Evolutionary conservation across 2,329 filamentous ascomycete genomes (phyloP), one percentile per base, ranked within the genome.

Genomic region (Coleophoma cylindrospora): DNA sequence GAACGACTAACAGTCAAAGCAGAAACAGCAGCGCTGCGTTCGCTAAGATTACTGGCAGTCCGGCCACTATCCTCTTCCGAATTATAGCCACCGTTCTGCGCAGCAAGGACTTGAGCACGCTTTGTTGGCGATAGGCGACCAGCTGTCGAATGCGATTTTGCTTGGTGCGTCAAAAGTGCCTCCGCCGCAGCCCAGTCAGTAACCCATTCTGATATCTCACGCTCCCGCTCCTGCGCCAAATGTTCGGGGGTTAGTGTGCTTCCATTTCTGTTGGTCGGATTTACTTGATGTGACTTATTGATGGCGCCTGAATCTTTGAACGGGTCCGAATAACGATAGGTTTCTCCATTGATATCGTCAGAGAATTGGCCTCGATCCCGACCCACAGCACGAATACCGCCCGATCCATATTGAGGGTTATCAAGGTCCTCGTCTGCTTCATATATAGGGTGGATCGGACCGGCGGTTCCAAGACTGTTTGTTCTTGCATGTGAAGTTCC

Each of bases 391-490:
- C 9, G 7, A 27, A 27, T 27, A 15, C 46, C 53, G 43, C 45
- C 50, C 6, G 52, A 47, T 8, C 43, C 51, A 17, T 50, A 45
- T 19, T 44, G 40, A 3, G 32, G 41, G 36, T 55, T 50, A 22
- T 59, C 60, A 22, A 54, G 45, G 1, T 70, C 70, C 50, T 80
- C 77, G 46, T 82, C 77, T 54, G 84, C 81, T 51, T 84, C 81
- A 12, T 83, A 80, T 43, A 86, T 86, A 0, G 80, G 79, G 60
- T 83, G 81, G 22, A 85, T 85, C 21, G 72, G 68, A 3, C 75
- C 75, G 33, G 76, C 74, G 43, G 63, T 65, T 8, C 72, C 72
- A 15, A 74, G 71, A 50, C 68, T 74, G 33, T 72, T 63, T 7
- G 56, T 65, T 46, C 76, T 70, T 40, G 66, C 69, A 46, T 78